These are phyloP conservation scores for Ophiocordyceps sinensis DNA, from an alignment of 2,329 filamentous ascomycete genomes.

Conservation along the genomic window DNA sequence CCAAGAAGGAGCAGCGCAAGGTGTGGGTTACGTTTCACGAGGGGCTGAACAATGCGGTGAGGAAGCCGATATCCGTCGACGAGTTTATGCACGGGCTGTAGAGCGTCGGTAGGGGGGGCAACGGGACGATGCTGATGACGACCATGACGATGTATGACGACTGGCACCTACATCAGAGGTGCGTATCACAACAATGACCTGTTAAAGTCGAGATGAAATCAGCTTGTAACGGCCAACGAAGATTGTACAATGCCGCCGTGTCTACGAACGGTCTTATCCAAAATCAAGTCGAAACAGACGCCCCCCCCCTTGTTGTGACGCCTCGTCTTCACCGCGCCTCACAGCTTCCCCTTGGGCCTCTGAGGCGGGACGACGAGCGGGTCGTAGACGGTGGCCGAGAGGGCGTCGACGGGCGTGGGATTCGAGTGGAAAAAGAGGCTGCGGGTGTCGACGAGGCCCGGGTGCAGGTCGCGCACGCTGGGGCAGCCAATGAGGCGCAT, in stretches of 20 bases:
- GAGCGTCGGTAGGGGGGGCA: background rate
- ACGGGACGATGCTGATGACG: background rate
- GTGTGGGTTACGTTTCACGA: slow-evolving; percentile 87
- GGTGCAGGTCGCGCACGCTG: slow-evolving; percentile 62
- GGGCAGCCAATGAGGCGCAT: slow-evolving; percentile 85
- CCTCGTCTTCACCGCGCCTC: slow-evolving; percentile 2
- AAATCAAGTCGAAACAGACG: too few relatives aligned
- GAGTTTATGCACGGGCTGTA: slow-evolving; percentile 61
- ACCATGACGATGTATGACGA: background rate
- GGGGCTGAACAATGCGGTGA: slow-evolving; percentile 81
- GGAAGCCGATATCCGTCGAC: slow-evolving; percentile 68
- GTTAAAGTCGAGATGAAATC: background rate
- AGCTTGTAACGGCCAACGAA: too few relatives aligned
- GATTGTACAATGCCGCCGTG: too few relatives aligned
- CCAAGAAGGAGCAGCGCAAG: slow-evolving; percentile 33
- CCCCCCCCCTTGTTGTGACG: too few relatives aligned
- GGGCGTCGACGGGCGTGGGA: slow-evolving; percentile 31
- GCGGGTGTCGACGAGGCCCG: slow-evolving; percentile 64
- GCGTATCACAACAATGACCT: too few relatives aligned
- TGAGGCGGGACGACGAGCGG: slow-evolving; percentile 36
- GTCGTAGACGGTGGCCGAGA: slow-evolving; percentile 37
- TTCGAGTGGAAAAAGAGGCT: slow-evolving; percentile 45
- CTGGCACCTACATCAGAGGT: too few relatives aligned
- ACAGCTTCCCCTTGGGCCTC: slow-evolving; percentile 38
- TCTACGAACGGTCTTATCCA: too few relatives aligned